Evolutionary conservation across 441 rosid species (phyloP), one percentile per base, ranked within the genome.

Genomic region (Aquilaria agallochum): DNA sequence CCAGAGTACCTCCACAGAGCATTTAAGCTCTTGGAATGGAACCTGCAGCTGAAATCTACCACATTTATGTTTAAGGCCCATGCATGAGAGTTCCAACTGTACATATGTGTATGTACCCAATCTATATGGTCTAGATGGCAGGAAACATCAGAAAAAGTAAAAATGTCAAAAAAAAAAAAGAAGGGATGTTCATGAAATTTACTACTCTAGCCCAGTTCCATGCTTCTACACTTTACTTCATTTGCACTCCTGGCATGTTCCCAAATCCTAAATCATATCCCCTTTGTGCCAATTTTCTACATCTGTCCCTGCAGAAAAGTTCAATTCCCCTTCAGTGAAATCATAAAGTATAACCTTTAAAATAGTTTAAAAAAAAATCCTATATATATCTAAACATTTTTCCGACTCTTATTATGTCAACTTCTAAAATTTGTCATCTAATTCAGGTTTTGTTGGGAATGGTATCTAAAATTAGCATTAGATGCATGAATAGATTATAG

Each of bases 171-270:
- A 30, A 31, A 64, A 53, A 3, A 33, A 36, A 3, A 5, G 1
- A 34, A 3, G 40, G 40, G 40, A 1, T 20, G 20, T 20, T 20
- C 20, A 20, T 20, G 20, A 20, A 20, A 20, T 20, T 20, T 20
- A 20, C 20, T 20, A 20, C 55, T 58, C 42, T 32, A 33, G 34
- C 15, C 46, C 31, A 44, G 59, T 34, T 49, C 33, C 15, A 31
- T 55, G 48, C 56, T 59, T 55, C 59, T 51, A 20, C 45, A 59
- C 87, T 76, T 85, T 82, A 79, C 90, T 80, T 85, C 70, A 45
- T 53, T 51, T 59, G 65, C 80, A 85, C 87, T 80, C 90, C 56
- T 62, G 72, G 85, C 70, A 80, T 79, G 76, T 72, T 67, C 56
- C 63, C 15, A 20, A 20, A 20, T 20, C 4, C 49, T 9, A 14